These are phyloP conservation scores for Pinus albicaulis DNA, from an alignment of 75 land plant species.

Conservation along the genomic window DNA sequence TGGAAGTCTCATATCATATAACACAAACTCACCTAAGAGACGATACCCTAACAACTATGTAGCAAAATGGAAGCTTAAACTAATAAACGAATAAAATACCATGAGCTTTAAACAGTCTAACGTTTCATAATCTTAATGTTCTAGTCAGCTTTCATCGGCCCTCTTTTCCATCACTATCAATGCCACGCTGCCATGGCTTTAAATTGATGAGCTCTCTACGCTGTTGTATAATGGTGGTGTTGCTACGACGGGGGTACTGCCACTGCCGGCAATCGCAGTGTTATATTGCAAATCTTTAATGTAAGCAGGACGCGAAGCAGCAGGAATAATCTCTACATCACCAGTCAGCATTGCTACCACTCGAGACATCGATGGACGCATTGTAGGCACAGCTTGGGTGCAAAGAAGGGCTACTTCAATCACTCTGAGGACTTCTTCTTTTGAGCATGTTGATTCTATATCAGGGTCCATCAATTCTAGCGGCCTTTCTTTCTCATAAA, in stretches of 20 bases:
- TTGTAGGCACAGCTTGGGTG: constrained; percentile 47
- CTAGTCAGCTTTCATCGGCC: neutral
- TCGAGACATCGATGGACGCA: constrained; percentile 58
- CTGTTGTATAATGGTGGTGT: neutral
- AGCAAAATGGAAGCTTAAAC: too few relatives aligned
- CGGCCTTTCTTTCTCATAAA: constrained; percentile 30
- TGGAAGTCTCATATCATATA: too few relatives aligned
- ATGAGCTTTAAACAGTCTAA: too few relatives aligned
- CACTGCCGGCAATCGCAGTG: neutral
- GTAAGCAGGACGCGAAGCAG: constrained; percentile 35
- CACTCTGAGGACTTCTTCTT: constrained; percentile 33
- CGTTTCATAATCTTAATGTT: too few relatives aligned
- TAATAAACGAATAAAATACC: too few relatives aligned
- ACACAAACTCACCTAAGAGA: too few relatives aligned
- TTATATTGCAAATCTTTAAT: constrained; percentile 37
- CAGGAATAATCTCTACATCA: constrained; percentile 25
- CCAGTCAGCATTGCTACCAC: constrained; percentile 59
- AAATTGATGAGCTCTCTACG: neutral
- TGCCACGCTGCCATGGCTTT: neutral
- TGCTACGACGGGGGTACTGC: neutral
- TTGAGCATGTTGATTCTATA: constrained; percentile 10
- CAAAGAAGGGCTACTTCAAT: constrained; percentile 48
- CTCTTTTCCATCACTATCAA: neutral
- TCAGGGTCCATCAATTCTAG: constrained; percentile 46
- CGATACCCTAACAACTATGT: too few relatives aligned